Percentiles rank a stretch among this genome's conserved stretches.
Evolutionary conservation across 768 basidiomycete genomes (phyloP).

Genomic region (Russula sp.): DNA sequence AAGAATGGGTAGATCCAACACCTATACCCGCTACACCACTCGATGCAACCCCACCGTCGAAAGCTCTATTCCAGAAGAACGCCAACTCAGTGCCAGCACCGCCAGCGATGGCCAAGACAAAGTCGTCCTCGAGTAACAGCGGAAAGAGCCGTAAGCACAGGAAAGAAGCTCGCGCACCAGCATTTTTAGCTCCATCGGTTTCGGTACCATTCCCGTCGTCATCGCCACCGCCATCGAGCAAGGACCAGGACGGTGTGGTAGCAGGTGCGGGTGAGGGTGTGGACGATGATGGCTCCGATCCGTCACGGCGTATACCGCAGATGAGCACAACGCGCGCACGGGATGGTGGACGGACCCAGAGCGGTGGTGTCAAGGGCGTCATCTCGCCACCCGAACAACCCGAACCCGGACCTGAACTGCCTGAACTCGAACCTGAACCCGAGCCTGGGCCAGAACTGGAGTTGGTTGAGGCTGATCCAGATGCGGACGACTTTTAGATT

Average conservation of each 20-base stretch:
- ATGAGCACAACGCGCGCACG: slow-evolving; percentile 74
- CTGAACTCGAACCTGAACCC: background rate
- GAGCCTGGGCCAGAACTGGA: slow-evolving; percentile 4
- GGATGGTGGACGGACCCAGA: slow-evolving; percentile 81
- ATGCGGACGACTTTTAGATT: slow-evolving; percentile 33
- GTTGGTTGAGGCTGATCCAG: slow-evolving; percentile 32
- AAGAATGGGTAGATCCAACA: slow-evolving; percentile 67
- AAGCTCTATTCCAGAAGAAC: slow-evolving; percentile 13
- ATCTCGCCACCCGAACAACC: slow-evolving; percentile 37
- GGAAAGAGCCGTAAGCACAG: slow-evolving; percentile 43
- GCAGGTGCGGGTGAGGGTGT: background rate
- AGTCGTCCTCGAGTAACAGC: slow-evolving; percentile 30
- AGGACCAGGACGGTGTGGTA: background rate
- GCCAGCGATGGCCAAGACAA: slow-evolving; percentile 26
- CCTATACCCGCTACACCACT: slow-evolving; percentile 39
- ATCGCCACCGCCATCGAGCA: background rate
- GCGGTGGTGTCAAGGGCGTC: slow-evolving; percentile 79
- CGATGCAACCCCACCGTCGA: slow-evolving; percentile 11
- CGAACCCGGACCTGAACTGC: background rate
- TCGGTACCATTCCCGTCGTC: slow-evolving; percentile 27
- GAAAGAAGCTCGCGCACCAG: slow-evolving; percentile 37
- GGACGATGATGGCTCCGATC: background rate
- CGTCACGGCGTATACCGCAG: slow-evolving; percentile 41
- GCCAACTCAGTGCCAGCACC: slow-evolving; percentile 1
- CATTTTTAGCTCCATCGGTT: background rate